phyloP scores from a whole-genome alignment of 371 early-diverging fungal species.

The Apophysomyces sp. region DNA sequence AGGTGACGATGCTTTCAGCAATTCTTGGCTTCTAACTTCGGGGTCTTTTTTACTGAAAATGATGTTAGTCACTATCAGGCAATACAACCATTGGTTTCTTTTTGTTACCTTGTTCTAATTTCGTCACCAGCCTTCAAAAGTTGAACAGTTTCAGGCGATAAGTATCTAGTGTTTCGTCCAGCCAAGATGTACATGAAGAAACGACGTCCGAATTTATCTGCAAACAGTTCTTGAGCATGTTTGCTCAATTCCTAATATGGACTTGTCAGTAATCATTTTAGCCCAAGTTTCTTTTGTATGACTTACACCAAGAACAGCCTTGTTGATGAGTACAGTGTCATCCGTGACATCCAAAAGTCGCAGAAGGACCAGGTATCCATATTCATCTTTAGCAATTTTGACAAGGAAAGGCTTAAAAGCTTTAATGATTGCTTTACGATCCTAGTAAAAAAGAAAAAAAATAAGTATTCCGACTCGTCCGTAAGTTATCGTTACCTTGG shows the following conservation, averaged over 20 bases:
- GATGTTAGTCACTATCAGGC: background rate
- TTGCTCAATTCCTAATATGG: slow-evolving; percentile 46
- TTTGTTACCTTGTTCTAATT: slow-evolving; percentile 52
- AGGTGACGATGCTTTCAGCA: slow-evolving; percentile 58
- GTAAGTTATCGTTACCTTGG: slow-evolving; percentile 47
- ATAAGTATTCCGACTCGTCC: background rate
- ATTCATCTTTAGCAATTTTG: slow-evolving; percentile 87
- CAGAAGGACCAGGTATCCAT: slow-evolving; percentile 86
- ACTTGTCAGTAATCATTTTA: background rate
- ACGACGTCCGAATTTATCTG: slow-evolving; percentile 75
- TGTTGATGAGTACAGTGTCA: slow-evolving; percentile 89
- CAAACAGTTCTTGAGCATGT: slow-evolving; percentile 56
- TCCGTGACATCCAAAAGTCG: slow-evolving; percentile 87
- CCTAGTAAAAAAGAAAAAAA: slow-evolving; percentile 52
- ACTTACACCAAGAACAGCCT: slow-evolving; percentile 68
- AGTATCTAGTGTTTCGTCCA: slow-evolving; percentile 71
- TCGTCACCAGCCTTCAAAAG: slow-evolving; percentile 62
- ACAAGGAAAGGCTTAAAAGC: slow-evolving; percentile 79
- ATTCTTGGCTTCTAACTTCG: slow-evolving; percentile 59
- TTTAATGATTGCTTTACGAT: slow-evolving; percentile 89
- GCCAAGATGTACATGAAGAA: slow-evolving; percentile 71
- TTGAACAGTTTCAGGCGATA: slow-evolving; percentile 64
- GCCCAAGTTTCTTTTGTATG: background rate
- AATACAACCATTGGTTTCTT: background rate
- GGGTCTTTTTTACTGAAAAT: slow-evolving; percentile 70